Evolutionary conservation across 352 stramenopile species (phyloP).

Genomic region (Phytophthora macrochlamydospora): DNA sequence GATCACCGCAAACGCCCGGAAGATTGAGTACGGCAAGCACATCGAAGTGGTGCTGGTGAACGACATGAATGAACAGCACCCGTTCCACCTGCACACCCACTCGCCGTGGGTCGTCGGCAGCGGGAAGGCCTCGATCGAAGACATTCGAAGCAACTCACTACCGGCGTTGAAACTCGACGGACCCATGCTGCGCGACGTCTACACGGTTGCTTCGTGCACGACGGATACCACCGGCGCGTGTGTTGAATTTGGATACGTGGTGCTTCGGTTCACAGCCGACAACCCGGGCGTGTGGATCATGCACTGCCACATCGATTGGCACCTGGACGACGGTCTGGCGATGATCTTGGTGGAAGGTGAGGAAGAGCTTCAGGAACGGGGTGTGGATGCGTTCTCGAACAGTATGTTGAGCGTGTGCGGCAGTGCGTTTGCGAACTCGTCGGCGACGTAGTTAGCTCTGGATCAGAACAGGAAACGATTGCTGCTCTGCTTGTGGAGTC

Average conservation of each 20-base stretch:
- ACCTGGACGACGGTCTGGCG: conserved; percentile 35
- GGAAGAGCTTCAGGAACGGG: conserved; percentile 15
- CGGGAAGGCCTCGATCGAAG: conserved; percentile 25
- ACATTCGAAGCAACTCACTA: conserved; percentile 21
- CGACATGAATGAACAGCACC: conserved; percentile 29
- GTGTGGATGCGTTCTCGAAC: conserved; percentile 22
- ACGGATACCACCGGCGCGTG: conserved; percentile 22
- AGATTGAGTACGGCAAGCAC: conserved; percentile 7
- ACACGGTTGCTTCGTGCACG: conserved; percentile 34
- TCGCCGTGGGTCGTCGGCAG: conserved; percentile 34
- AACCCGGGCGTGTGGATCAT: conserved; percentile 45
- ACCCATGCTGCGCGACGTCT: conserved; percentile 35
- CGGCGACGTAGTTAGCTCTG: too few species aligned
- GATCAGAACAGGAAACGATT: too few species aligned
- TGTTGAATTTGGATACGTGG: conserved; percentile 29
- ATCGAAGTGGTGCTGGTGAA: conserved; percentile 21
- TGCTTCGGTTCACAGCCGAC: conserved; percentile 42
- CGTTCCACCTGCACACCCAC: conserved; percentile 48
- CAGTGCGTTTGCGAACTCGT: conserved; percentile 6
- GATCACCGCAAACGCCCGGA: not conserved
- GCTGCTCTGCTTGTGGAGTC: too few species aligned
- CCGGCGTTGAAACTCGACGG: conserved; percentile 32
- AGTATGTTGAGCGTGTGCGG: conserved; percentile 27
- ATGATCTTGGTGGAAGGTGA: conserved; percentile 33
- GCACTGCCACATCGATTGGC: conserved; percentile 52